These are phyloP conservation scores for Alnus glutinosa DNA, from an alignment of 306 rosid species.

Conservation along the genomic window DNA sequence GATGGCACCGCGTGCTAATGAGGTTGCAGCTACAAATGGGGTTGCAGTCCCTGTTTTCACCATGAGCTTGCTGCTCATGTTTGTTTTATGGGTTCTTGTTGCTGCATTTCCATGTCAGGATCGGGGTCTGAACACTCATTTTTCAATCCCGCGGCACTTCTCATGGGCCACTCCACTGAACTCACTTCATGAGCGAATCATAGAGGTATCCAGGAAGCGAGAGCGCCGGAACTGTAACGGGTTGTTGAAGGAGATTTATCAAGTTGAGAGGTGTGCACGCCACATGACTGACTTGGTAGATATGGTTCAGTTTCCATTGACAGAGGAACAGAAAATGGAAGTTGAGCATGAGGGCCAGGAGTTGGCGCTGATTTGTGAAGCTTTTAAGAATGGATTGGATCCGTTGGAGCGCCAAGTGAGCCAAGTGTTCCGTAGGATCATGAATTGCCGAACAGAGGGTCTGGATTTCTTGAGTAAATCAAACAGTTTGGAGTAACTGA, in stretches of 20 bases:
- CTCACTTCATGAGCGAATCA: conserved; percentile 64
- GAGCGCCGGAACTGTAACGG: conserved; percentile 72
- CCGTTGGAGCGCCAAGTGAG: conserved; percentile 79
- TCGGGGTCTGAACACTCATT: conserved; percentile 67
- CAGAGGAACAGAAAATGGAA: conserved; percentile 64
- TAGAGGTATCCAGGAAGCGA: conserved; percentile 79
- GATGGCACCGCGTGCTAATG: conserved; percentile 71
- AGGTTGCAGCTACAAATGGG: conserved; percentile 60
- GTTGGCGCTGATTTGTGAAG: conserved; percentile 53
- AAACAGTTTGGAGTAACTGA: conserved; percentile 39
- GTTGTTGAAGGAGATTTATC: conserved; percentile 85
- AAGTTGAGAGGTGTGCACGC: conserved; percentile 61
- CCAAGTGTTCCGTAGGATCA: conserved; percentile 70
- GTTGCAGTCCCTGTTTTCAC: conserved; percentile 68
- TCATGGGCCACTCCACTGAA: conserved; percentile 63
- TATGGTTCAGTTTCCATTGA: conserved; percentile 71
- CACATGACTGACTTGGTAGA: conserved; percentile 72
- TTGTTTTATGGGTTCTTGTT: conserved; percentile 77
- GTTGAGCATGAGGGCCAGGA: conserved; percentile 57
- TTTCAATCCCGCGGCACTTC: conserved; percentile 64
- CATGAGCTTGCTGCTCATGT: conserved; percentile 67
- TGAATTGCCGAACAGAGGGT: conserved; percentile 76
- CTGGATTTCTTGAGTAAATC: conserved; percentile 65
- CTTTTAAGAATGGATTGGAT: conserved; percentile 61
- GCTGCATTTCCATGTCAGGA: conserved; percentile 98